phyloP scores from a whole-genome alignment of 2,329 filamentous ascomycete species.

The Aureobasidium mangrovei region DNA sequence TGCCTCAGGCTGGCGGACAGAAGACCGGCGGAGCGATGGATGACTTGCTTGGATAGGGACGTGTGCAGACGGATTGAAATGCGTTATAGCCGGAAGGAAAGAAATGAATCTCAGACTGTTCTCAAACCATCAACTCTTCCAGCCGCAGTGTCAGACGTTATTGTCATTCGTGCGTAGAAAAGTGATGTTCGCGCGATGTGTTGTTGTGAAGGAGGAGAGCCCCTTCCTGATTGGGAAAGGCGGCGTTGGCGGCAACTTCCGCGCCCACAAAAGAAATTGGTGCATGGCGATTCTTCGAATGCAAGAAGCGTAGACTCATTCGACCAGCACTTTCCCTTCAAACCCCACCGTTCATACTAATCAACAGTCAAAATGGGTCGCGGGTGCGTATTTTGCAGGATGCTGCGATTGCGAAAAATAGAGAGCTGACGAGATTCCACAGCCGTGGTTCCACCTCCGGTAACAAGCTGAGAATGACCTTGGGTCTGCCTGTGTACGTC shows the following conservation, averaged over 20 bases:
- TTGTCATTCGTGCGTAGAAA: too few species aligned
- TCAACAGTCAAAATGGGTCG: constrained; percentile 32
- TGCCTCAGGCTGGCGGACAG: constrained; percentile 1
- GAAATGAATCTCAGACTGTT: constrained; percentile 5
- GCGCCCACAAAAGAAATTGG: not conserved
- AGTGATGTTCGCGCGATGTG: too few species aligned
- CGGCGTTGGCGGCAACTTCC: too few species aligned
- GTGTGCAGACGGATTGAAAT: constrained; percentile 1
- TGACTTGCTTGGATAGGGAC: constrained; percentile 38
- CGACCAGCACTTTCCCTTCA: constrained; percentile 14
- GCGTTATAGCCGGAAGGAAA: not conserved
- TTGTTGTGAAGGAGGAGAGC: too few species aligned
- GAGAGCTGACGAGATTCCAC: constrained; percentile 18
- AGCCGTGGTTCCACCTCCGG: constrained; percentile 82
- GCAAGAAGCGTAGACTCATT: not conserved
- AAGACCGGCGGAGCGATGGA: constrained; percentile 26
- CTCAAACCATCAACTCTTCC: too few species aligned
- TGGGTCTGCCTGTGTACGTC: constrained; percentile 99
- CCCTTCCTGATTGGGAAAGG: too few species aligned
- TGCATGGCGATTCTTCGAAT: not conserved
- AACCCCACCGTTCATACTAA: constrained; percentile 15
- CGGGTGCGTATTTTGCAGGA: constrained; percentile 29
- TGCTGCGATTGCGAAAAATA: constrained; percentile 8
- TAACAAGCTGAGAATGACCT: constrained; percentile 99
- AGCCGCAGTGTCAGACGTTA: too few species aligned